A percentile compares a stretch with the other conserved stretches of the same genome.
Conservation (phyloP, 805 yeast genomes). For the Debaryomyces castellii region DNA sequence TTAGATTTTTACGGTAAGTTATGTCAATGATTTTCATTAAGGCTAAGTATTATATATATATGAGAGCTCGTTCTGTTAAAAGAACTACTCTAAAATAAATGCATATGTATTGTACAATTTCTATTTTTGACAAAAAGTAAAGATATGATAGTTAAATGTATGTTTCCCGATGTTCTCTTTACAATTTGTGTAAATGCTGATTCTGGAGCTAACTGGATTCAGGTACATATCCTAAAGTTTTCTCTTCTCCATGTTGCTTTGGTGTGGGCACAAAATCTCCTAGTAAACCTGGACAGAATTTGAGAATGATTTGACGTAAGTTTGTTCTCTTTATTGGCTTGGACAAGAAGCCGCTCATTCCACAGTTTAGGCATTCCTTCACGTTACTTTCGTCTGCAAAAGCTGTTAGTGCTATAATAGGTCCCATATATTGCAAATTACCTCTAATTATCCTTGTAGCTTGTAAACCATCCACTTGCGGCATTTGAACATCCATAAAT, state of each 20-base stretch:
- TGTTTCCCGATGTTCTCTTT: neutral
- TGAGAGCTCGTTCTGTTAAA: no score
- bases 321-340: constrained; percentile 82
- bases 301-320: constrained; percentile 54
- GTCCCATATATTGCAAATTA: constrained; percentile 59
- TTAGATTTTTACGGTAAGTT: no score
- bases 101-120: neutral
- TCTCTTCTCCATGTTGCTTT: constrained; percentile 25
- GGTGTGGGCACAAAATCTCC: constrained; percentile 36
- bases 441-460: constrained; percentile 76
- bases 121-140: neutral
- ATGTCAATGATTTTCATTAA: no score
- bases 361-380: constrained; percentile 80
- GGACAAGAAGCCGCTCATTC: constrained; percentile 88
- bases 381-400: constrained; percentile 92
- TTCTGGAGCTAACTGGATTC: neutral
- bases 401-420: constrained; percentile 93
- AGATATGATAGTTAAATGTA: neutral
- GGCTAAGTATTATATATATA: no score
- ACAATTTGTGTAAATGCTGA: neutral
- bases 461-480: constrained; percentile 81
- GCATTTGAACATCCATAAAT: constrained; percentile 98
- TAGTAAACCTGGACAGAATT: constrained; percentile 41
- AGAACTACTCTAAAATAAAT: neutral
- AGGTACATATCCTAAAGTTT: constrained; percentile 19